phyloP scores from a whole-genome alignment of 2,329 filamentous ascomycete genomes.

The Gaeumannomyces sp. region DNA sequence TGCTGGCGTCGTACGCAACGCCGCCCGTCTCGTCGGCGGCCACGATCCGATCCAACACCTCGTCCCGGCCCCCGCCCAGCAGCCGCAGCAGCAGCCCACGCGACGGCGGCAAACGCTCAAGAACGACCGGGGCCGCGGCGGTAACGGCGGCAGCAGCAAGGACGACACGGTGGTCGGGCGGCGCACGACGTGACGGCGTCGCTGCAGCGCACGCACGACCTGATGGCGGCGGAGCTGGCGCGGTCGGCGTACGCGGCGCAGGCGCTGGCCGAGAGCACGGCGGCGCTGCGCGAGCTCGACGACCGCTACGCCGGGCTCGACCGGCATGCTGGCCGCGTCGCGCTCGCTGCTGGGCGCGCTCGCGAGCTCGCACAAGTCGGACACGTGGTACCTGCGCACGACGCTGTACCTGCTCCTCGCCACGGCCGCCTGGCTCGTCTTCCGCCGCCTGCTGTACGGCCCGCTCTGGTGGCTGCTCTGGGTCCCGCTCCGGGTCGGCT shows the following conservation, averaged over 20 bases:
- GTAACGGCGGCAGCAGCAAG: conserved; percentile 25
- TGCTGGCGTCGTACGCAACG: conserved; percentile 57
- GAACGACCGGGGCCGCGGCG: conserved; percentile 56
- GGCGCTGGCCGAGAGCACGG: conserved; percentile 77
- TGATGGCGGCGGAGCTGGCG: conserved; percentile 78
- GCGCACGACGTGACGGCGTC: conserved; percentile 79
- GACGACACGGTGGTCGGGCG: conserved; percentile 45
- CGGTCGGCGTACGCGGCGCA: conserved; percentile 86
- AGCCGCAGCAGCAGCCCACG: conserved; percentile 23
- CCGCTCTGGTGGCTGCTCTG: conserved; percentile 86
- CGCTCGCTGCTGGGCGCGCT: conserved; percentile 71
- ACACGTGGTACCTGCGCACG: conserved; percentile 96
- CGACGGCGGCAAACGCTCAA: conserved; percentile 20
- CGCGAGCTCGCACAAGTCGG: conserved; percentile 83
- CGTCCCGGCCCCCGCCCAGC: conserved; percentile 23
- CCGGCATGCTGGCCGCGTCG: conserved; percentile 66
- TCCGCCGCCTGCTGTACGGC: conserved; percentile 78
- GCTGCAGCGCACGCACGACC: conserved; percentile 75
- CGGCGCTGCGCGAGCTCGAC: conserved; percentile 71
- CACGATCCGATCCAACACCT: conserved; percentile 26
- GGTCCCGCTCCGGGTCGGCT: conserved; percentile 66
- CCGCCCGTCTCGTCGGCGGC: conserved; percentile 21
- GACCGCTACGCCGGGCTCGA: conserved; percentile 79
- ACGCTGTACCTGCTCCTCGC: conserved; percentile 74
- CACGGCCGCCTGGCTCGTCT: conserved; percentile 81